Conservation (phyloP, 2,329 filamentous ascomycete species). For the Fusarium euwallaceae region DNA sequence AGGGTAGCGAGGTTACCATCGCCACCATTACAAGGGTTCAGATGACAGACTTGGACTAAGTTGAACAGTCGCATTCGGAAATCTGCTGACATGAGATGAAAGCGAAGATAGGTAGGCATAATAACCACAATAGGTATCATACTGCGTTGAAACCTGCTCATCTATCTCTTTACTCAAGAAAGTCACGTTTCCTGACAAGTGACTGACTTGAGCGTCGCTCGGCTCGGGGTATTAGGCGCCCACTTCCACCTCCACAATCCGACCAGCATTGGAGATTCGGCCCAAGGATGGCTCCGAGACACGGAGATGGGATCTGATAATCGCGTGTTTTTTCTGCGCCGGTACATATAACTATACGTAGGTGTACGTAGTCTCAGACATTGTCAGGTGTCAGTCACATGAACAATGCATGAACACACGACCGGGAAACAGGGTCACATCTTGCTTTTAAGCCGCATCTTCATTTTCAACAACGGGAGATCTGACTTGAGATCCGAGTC, state of each 20-base stretch:
- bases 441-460: neutral
- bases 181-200: neutral
- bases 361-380: neutral
- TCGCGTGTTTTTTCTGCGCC: neutral
- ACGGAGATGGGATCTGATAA: slow-evolving; percentile 1
- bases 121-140: neutral
- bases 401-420: neutral
- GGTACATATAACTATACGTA: neutral
- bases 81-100: neutral
- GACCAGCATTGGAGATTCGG: slow-evolving; percentile 5
- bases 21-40: neutral
- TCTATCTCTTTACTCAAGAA: neutral
- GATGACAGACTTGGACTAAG: neutral
- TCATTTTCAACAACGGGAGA: neutral
- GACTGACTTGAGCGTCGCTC: slow-evolving; percentile 2
- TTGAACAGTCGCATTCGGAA: neutral
- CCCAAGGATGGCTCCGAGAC: slow-evolving; percentile 7
- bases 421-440: neutral
- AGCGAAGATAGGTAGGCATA: neutral
- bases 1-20: neutral
- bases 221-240: neutral
- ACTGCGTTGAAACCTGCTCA: neutral
- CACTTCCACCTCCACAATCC: slow-evolving; percentile 7
- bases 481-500: slow-evolving; percentile 13
- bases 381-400: neutral